Percentiles rank a stretch among this genome's conserved stretches.
These are phyloP conservation scores for Fusarium longipes DNA, from an alignment of 2,329 filamentous ascomycete genomes.

Conservation along the genomic window DNA sequence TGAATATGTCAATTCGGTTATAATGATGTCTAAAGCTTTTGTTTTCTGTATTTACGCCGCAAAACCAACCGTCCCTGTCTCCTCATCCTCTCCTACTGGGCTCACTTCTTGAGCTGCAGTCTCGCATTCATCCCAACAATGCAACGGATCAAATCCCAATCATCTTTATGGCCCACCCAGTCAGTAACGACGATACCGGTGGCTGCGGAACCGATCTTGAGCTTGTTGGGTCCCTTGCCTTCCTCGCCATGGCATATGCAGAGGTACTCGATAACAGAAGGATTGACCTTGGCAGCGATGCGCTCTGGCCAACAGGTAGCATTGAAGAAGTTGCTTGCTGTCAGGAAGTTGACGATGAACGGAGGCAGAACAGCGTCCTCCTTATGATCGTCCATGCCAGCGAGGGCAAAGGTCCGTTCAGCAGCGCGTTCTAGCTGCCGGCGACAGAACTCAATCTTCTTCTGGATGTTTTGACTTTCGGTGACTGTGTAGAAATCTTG, in stretches of 20 bases:
- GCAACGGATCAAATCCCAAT: constrained; percentile 91
- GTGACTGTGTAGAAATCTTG: constrained; percentile 96
- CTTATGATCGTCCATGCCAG: constrained; percentile 49
- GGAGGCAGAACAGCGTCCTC: constrained; percentile 60
- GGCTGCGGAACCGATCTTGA: constrained; percentile 74
- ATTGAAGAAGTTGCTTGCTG: constrained; percentile 94
- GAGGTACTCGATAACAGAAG: constrained; percentile 73
- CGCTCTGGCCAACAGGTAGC: constrained; percentile 91
- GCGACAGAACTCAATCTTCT: constrained; percentile 80
- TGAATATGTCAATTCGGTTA: background rate
- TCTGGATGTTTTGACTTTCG: constrained; percentile 77
- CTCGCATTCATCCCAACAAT: constrained; percentile 92
- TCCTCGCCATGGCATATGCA: constrained; percentile 67
- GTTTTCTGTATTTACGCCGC: background rate
- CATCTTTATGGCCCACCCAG: constrained; percentile 86
- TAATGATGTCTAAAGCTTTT: background rate
- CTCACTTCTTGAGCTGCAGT: constrained; percentile 58
- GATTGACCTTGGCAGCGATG: constrained; percentile 89
- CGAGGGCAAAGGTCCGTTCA: constrained; percentile 60
- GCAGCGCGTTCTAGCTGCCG: constrained; percentile 82
- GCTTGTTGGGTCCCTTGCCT: constrained; percentile 61
- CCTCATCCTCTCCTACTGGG: too few species aligned
- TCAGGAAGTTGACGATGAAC: constrained; percentile 91
- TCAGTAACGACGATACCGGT: constrained; percentile 93
- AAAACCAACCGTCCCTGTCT: background rate